phyloP scores from a whole-genome alignment of 148 eudicot genomes.

The Heliamphora exappendiculata region DNA sequence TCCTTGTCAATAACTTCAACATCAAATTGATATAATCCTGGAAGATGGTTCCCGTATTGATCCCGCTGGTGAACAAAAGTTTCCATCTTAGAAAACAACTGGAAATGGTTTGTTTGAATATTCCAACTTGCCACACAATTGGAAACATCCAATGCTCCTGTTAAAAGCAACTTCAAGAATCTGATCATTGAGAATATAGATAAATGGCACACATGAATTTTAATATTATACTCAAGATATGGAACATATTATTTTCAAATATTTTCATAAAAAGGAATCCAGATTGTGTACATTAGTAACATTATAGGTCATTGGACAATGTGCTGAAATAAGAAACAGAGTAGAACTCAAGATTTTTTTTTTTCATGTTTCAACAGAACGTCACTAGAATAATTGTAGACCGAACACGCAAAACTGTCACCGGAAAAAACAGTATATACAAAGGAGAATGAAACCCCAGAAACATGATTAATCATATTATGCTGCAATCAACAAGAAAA shows the following conservation, averaged over 20 bases:
- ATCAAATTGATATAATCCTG: constrained; percentile 62
- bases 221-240: not conserved
- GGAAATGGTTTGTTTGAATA: constrained; percentile 45
- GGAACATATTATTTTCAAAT: not conserved
- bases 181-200: not conserved
- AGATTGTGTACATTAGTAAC: not conserved
- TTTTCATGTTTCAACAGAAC: not conserved
- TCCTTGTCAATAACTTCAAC: constrained; percentile 66
- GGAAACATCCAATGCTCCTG: constrained; percentile 63
- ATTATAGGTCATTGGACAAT: not conserved
- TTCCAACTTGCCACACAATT: constrained; percentile 58
- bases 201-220: not conserved
- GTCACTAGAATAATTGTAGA: not conserved
- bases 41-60: constrained; percentile 56
- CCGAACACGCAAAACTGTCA: not conserved
- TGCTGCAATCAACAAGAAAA: not conserved
- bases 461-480: not conserved
- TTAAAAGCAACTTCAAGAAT: constrained; percentile 8
- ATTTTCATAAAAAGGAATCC: not conserved
- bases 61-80: constrained; percentile 62
- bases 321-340: not conserved
- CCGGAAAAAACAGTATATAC: no score
- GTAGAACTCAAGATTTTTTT: not conserved
- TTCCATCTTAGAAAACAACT: constrained; percentile 60
- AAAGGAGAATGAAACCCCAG: not conserved